These are phyloP conservation scores for Hippophae rhamnoides DNA, from an alignment of 306 rosid species.

Conservation along the genomic window DNA sequence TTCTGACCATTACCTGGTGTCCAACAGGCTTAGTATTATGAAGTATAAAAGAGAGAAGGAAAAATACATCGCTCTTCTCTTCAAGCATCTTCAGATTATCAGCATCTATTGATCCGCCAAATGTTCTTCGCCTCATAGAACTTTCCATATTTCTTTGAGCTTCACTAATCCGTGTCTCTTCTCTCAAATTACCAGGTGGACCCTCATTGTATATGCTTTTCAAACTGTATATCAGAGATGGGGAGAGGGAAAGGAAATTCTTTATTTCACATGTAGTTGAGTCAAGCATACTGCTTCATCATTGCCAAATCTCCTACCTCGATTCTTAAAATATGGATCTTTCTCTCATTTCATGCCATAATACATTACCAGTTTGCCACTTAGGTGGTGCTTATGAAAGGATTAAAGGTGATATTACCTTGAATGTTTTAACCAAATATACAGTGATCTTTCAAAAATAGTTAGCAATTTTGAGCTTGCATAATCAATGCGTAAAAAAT, in stretches of 20 bases:
- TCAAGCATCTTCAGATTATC: slow-evolving; percentile 62
- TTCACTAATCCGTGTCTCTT: slow-evolving; percentile 30
- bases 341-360: too few species aligned
- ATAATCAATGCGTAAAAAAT: too few species aligned
- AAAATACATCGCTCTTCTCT: slow-evolving; percentile 81
- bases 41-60: slow-evolving; percentile 76
- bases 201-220: slow-evolving; percentile 33
- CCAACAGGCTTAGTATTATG: slow-evolving; percentile 95
- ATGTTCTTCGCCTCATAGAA: slow-evolving; percentile 40
- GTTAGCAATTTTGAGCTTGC: too few species aligned
- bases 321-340: too few species aligned
- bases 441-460: too few species aligned
- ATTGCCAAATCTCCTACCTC: not conserved
- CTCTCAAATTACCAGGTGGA: slow-evolving; percentile 32
- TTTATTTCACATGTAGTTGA: not conserved
- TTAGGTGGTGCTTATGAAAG: too few species aligned
- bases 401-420: too few species aligned
- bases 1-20: slow-evolving; percentile 67
- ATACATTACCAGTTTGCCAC: too few species aligned
- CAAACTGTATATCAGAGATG: slow-evolving; percentile 27
- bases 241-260: slow-evolving; percentile 4
- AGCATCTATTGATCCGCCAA: slow-evolving; percentile 56
- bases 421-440: too few species aligned
- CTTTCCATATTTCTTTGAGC: slow-evolving; percentile 36
- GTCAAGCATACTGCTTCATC: not conserved